phyloP scores from a whole-genome alignment of 2,329 filamentous ascomycete genomes.

The Xylaria sp. region DNA sequence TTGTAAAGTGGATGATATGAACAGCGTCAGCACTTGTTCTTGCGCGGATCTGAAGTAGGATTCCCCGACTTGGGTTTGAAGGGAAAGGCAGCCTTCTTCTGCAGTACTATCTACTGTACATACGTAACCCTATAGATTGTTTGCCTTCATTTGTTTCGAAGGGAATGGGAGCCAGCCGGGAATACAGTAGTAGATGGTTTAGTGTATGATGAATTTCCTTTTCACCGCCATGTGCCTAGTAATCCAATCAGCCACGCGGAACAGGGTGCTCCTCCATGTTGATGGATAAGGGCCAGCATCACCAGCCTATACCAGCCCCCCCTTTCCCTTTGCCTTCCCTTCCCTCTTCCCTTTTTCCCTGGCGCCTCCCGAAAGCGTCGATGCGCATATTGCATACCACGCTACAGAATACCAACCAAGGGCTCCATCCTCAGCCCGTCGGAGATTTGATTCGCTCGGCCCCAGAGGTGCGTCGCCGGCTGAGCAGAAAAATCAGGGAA shows the following conservation, averaged over 20 bases:
- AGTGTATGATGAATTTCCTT: slow-evolving; percentile 7
- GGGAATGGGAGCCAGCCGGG: slow-evolving; percentile 18
- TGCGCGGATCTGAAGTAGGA: slow-evolving; percentile 25
- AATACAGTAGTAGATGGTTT: slow-evolving; percentile 5
- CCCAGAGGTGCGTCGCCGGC: slow-evolving; percentile 27
- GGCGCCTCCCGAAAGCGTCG: slow-evolving; percentile 42
- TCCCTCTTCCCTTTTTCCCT: background rate
- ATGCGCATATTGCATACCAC: slow-evolving; percentile 42
- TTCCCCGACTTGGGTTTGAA: slow-evolving; percentile 17
- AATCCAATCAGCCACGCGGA: slow-evolving; percentile 42
- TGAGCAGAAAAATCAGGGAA: slow-evolving; percentile 32
- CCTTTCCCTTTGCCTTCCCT: background rate
- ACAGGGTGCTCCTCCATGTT: slow-evolving; percentile 23
- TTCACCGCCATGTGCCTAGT: slow-evolving; percentile 49
- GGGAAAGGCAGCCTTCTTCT: background rate
- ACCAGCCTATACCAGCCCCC: slow-evolving; percentile 17
- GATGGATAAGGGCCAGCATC: slow-evolving; percentile 34
- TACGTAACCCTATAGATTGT: background rate
- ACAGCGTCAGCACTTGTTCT: slow-evolving; percentile 1
- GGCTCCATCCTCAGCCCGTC: slow-evolving; percentile 32
- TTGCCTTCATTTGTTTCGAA: background rate
- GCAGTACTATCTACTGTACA: background rate
- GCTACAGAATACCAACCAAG: background rate
- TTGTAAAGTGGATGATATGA: slow-evolving; percentile 28
- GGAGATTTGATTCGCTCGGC: slow-evolving; percentile 43